These are phyloP conservation scores for Artemisia argyi DNA, from an alignment of 129 eudicot genomes.

Conservation along the genomic window DNA sequence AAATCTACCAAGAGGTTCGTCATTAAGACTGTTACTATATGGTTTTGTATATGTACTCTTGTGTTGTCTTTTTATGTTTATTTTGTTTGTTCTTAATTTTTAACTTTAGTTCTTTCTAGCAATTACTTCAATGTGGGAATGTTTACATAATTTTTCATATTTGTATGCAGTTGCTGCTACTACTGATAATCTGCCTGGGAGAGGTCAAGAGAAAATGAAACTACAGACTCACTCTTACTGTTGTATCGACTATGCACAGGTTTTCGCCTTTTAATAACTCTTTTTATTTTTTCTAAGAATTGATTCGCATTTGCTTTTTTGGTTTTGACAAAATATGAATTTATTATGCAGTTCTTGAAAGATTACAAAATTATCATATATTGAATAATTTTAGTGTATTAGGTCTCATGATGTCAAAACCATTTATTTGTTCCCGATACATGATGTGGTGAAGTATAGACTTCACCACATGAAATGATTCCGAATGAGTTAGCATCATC, in stretches of 20 bases:
- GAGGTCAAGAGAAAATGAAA: constrained; percentile 88
- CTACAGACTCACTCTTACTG: constrained; percentile 93
- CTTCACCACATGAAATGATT: constrained; percentile 65
- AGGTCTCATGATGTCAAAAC: not conserved
- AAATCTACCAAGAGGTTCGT: constrained; percentile 75
- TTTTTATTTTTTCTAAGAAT: constrained; percentile 9
- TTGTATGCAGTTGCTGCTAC: constrained; percentile 75
- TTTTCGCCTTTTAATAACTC: constrained; percentile 1
- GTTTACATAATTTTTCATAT: constrained; percentile 4
- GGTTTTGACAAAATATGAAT: constrained; percentile 1
- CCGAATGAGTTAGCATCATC: too few relatives aligned
- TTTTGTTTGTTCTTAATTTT: constrained; percentile 8
- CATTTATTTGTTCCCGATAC: constrained; percentile 53
- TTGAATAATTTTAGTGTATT: not conserved
- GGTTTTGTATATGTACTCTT: not conserved
- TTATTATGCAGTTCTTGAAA: not conserved
- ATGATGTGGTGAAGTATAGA: constrained; percentile 98
- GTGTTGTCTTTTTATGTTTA: not conserved
- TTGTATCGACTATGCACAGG: constrained; percentile 96
- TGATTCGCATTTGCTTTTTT: not conserved
- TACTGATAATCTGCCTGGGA: constrained; percentile 61
- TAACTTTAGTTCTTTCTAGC: too few relatives aligned
- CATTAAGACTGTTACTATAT: too few relatives aligned
- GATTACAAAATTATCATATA: too few relatives aligned
- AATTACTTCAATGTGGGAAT: not conserved